A percentile compares a stretch with the other conserved stretches of the same genome.
These are phyloP conservation scores for Petrea volubilis DNA, from an alignment of 257 asterid genomes.

Conservation along the genomic window DNA sequence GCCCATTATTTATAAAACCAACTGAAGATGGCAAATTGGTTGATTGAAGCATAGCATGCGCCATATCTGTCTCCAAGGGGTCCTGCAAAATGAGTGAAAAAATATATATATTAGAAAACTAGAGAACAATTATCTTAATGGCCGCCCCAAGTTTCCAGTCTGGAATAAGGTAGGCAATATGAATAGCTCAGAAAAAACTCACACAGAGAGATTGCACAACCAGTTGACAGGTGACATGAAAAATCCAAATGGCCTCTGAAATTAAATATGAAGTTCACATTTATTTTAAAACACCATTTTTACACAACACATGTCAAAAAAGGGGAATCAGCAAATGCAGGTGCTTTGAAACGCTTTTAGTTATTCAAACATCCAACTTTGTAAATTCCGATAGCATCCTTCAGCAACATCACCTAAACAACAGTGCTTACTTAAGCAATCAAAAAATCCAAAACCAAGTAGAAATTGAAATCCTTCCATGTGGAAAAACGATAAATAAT, in stretches of 20 bases:
- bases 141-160: neutral
- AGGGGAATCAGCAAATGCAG: neutral
- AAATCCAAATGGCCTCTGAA: neutral
- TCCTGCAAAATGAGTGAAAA: slow-evolving; percentile 9
- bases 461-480: neutral
- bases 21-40: slow-evolving; percentile 64
- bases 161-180: neutral
- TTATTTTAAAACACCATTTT: neutral
- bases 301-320: neutral
- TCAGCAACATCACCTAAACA: neutral
- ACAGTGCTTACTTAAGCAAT: neutral
- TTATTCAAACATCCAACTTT: neutral
- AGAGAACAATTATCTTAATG: neutral
- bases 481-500: neutral
- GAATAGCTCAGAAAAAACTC: neutral
- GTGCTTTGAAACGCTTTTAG: neutral
- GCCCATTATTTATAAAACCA: slow-evolving; percentile 46
- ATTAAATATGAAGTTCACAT: neutral
- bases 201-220: neutral
- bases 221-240: neutral
- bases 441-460: neutral
- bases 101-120: slow-evolving; percentile 1
- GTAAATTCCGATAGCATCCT: neutral
- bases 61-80: slow-evolving; percentile 67
- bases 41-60: slow-evolving; percentile 66